Evolutionary conservation across 192 early-diverging fungal species (phyloP), one percentile per base, ranked within the genome.

Genomic region (Lunasporangiospora selenospora): DNA sequence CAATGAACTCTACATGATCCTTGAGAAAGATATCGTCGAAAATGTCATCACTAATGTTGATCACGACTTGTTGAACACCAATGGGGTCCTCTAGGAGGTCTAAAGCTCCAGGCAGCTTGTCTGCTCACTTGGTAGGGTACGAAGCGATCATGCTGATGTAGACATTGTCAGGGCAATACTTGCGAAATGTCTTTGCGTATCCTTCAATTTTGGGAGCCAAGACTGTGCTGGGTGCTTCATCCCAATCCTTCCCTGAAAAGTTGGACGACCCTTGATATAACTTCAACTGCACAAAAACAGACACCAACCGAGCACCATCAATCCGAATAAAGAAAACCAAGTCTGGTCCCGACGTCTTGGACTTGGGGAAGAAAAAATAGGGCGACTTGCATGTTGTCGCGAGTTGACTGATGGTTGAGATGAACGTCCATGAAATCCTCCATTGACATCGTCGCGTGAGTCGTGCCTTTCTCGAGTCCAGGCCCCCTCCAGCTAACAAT

Each of bases 201-300:
- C 16, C 41, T 19, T 43, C 41, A n/a, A 43, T 43, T 43, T 43
- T 43, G 41, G 41, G 16, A 18, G 41, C 41, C 21, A 19, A 43
- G 41, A 43, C 41, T 43, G n/a, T n/a, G n/a, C n/a, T n/a, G n/a
- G n/a, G n/a, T n/a, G n/a, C n/a, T n/a, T n/a, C n/a, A n/a, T n/a
- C n/a, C 45, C 45, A 47, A 6, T 10, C 6, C 24, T 47, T 47
- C 6, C 29, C 15, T 3, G 3, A 47, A 27, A 47, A 15, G 3
- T 47, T 47, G 6, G 45, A 3, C 29, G 45, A 47, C 3, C 45
- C 15, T 10, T 47, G 23, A 47, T 29, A 27, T 27, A 47, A 21
- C 26, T 47, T 47, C 45, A 47, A 6, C 45, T 47, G 45, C 23
- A 47, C 45, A 47, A 47, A 47, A 6, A 47, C 45, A 27, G 45